Conservation (phyloP, 169 alveolate species). For the Plasmodium inui region DNA sequence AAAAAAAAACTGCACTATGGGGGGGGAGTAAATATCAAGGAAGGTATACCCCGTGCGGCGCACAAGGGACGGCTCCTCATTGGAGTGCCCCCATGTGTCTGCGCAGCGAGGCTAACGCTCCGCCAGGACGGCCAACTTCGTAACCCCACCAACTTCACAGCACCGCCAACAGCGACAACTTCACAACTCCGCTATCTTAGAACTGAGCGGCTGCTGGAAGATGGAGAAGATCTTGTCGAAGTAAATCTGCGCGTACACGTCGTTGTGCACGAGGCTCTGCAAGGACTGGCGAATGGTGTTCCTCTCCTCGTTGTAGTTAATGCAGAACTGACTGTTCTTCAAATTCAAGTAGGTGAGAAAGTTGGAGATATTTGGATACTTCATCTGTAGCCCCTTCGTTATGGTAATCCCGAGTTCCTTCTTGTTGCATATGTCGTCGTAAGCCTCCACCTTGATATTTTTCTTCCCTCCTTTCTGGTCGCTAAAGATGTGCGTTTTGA, state of each 20-base stretch:
- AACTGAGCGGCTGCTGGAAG: constrained; percentile 21
- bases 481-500: constrained; percentile 14
- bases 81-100: not conserved
- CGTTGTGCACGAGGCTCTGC: constrained; percentile 14
- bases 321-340: constrained; percentile 25
- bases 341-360: constrained; percentile 36
- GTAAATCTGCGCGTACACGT: constrained; percentile 49
- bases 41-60: too few species aligned
- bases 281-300: constrained; percentile 29
- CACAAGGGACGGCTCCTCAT: too few species aligned
- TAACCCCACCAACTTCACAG: too few species aligned
- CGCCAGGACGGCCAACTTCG: not conserved
- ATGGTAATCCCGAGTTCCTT: constrained; percentile 33
- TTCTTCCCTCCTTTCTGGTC: constrained; percentile 7
- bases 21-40: not conserved
- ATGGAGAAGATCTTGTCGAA: constrained; percentile 59
- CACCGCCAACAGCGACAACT: not conserved
- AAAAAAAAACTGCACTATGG: not conserved
- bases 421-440: constrained; percentile 58
- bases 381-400: constrained; percentile 72
- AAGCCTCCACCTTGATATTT: constrained; percentile 23
- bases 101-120: not conserved
- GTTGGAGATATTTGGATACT: constrained; percentile 62
- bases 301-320: constrained; percentile 73
- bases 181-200: constrained; percentile 4